Conservation (phyloP, 2,329 filamentous ascomycete species). For the Alternaria rosae region DNA sequence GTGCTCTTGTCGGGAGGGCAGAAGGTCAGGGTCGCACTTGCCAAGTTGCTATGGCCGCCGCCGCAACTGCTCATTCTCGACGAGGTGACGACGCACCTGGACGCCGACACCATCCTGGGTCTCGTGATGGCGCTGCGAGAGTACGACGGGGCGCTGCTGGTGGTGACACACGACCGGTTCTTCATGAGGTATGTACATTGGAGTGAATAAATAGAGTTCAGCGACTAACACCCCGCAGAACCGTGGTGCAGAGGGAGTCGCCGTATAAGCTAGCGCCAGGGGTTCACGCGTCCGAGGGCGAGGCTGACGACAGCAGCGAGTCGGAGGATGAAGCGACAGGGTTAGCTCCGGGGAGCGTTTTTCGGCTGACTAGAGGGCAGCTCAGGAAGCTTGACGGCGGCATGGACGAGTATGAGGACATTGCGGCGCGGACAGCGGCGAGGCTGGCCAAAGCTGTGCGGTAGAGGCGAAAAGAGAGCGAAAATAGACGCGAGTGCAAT, state of each 20-base stretch:
- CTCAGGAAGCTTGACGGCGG: constrained; percentile 47
- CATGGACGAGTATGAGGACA: constrained; percentile 50
- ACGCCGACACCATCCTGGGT: constrained; percentile 80
- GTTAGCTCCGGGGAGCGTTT: constrained; percentile 51
- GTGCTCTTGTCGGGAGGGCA: constrained; percentile 81
- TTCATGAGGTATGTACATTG: constrained; percentile 66
- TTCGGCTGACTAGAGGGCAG: constrained; percentile 45
- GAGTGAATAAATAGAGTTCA: constrained; percentile 1
- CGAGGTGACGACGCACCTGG: constrained; percentile 85
- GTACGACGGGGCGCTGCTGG: constrained; percentile 77
- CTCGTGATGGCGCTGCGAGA: constrained; percentile 69
- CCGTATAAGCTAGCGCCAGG: constrained; percentile 48
- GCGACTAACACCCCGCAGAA: constrained; percentile 52
- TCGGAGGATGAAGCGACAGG: constrained; percentile 57
- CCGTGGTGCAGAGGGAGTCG: constrained; percentile 70
- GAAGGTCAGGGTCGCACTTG: constrained; percentile 69
- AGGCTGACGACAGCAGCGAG: constrained; percentile 54
- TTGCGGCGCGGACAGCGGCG: constrained; percentile 42
- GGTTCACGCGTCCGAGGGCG: constrained; percentile 52
- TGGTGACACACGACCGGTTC: constrained; percentile 85
- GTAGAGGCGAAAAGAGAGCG: neutral
- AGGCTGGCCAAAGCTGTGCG: constrained; percentile 15
- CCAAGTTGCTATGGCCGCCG: constrained; percentile 70
- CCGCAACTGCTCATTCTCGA: constrained; percentile 80
- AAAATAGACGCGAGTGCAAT: neutral